These are phyloP conservation scores for Allomyces macrogynus DNA, from an alignment of 192 early-diverging fungal genomes.

Conservation along the genomic window DNA sequence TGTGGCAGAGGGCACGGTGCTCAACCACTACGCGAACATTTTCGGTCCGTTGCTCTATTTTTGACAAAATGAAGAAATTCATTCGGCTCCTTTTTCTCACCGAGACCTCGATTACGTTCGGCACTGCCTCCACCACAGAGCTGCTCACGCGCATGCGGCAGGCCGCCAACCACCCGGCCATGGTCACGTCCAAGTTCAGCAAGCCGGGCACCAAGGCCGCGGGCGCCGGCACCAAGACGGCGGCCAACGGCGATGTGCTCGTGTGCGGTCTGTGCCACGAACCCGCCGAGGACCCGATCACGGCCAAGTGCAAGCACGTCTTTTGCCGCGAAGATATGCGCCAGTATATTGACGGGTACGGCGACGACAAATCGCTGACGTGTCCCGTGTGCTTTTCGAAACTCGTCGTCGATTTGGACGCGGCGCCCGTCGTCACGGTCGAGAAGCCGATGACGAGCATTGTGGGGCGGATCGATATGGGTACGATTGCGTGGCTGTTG, in stretches of 20 bases:
- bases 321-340: conserved; percentile 73
- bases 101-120: too few relatives aligned
- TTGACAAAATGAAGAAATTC: too few relatives aligned
- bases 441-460: conserved; percentile 18
- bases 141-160: conserved; percentile 71
- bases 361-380: conserved; percentile 10
- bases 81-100: too few relatives aligned
- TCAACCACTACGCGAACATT: conserved; percentile 86
- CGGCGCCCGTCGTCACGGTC: neutral
- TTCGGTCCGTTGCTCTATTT: conserved; percentile 16
- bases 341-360: conserved; percentile 14
- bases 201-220: conserved; percentile 14
- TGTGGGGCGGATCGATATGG: conserved; percentile 77
- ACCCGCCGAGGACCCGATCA: conserved; percentile 66
- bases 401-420: conserved; percentile 47
- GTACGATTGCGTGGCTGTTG: too few relatives aligned
- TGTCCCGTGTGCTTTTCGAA: conserved; percentile 69
- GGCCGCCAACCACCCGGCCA: conserved; percentile 73
- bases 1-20: conserved; percentile 52
- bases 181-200: conserved; percentile 39
- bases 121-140: conserved; percentile 11
- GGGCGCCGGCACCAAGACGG: too few relatives aligned
- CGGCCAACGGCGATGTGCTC: conserved; percentile 28
- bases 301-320: conserved; percentile 64
- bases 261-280: conserved; percentile 78